Base-by-base conservation (phyloP, 1,284 basidiomycete species). In the Ceratobasidium theobromae region DNA sequence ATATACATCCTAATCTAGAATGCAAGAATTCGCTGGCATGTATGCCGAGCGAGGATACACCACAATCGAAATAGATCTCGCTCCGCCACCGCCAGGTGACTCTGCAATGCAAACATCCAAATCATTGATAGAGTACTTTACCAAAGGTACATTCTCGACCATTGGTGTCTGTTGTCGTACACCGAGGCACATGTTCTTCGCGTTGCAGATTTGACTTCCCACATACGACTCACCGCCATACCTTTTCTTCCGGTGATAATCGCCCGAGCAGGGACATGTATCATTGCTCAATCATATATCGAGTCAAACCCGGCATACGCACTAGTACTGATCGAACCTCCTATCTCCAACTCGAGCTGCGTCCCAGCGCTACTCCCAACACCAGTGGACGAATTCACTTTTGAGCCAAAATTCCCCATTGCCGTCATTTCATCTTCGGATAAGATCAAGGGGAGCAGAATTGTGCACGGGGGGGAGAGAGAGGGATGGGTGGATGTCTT, bases 191-290 rank as follows among this genome's bases (percentile, higher is more conserved):
- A 5, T 43, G 40, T 43, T 43, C 40, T n/a, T 43, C 40, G 16
- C 5, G 5, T n/a, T 43, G 40, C 70, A 60, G 71, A 73, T 11
- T 70, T 77, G 14, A 64, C 71, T 5, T 72, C 74, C 16, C 74
- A 77, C 58, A 74, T 79, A 40, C 72, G 75, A 23, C 73, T 81
- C 5, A 77, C 82, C 30, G 78, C 76, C 4, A 82, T 83, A 54
- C 82, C 85, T 11, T 88, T 87, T 70, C 82, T 86, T 1, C 87
- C 87, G 0, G 79, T 89, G 45, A 75, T 89, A 45, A 77, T 88
- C 68, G 81, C 86, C 0, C 78, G 80, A 8, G 79, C 79, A 0
- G 72, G 76, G 0, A 79, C 79, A 12, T 80, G 81, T 54, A 76
- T 88, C 51, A 81, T 89, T 58, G 81, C 84, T 9, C 85, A 89